Evolutionary conservation across 306 rosid genomes (phyloP).

Genomic region (Luffa aegyptiaca): DNA sequence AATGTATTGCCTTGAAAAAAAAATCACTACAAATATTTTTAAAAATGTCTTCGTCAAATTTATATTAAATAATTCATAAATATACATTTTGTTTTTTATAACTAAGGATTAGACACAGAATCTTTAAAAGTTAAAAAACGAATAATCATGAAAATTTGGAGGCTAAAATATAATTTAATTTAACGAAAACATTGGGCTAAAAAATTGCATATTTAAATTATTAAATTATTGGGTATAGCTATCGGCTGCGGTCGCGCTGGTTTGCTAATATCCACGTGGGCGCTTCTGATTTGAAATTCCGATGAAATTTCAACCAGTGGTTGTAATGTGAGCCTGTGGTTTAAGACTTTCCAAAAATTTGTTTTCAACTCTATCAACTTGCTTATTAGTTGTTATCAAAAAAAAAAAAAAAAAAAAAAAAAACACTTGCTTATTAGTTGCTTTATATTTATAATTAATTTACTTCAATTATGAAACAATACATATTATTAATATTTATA

Average conservation of each 20-base stretch:
- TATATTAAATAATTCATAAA: too few species aligned
- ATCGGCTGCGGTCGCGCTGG: not conserved
- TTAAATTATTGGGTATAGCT: not conserved
- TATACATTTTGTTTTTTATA: too few species aligned
- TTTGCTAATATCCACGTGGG: not conserved
- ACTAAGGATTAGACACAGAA: not conserved
- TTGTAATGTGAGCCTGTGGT: not conserved
- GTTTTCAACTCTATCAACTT: not conserved
- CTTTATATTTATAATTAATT: not conserved
- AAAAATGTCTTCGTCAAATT: too few species aligned
- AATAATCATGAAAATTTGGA: too few species aligned
- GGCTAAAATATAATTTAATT: too few species aligned
- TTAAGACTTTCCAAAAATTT: not conserved
- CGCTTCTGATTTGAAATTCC: not conserved
- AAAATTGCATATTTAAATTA: too few species aligned
- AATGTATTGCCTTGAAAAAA: too few species aligned
- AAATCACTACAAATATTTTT: too few species aligned
- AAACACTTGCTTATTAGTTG: too few species aligned
- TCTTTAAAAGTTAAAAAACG: too few species aligned
- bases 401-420: too few species aligned
- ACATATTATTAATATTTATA: not conserved
- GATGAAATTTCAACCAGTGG: not conserved
- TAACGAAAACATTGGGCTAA: not conserved
- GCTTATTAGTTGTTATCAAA: not conserved
- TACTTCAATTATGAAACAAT: not conserved